Percentiles rank a stretch among this genome's conserved stretches.
These are phyloP conservation scores for Acer campestre DNA, from an alignment of 345 rosid genomes.

Conservation along the genomic window DNA sequence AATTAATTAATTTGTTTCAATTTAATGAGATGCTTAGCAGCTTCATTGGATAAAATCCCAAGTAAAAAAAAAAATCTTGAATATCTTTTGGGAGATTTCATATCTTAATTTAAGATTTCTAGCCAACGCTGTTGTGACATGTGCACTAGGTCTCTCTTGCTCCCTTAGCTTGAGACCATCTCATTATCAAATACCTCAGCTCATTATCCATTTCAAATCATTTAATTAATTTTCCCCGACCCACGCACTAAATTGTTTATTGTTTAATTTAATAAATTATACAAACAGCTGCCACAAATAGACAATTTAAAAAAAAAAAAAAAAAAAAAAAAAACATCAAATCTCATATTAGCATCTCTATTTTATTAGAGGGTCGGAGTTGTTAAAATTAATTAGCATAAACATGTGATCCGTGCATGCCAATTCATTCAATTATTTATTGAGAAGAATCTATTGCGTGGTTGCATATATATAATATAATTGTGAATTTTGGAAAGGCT, in stretches of 20 bases:
- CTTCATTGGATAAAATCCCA: neutral
- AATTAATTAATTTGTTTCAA: slow-evolving; percentile 3
- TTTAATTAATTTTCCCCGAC: neutral
- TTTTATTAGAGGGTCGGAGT: neutral
- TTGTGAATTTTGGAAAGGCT: neutral
- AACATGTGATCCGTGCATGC: slow-evolving; percentile 28
- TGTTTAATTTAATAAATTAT: neutral
- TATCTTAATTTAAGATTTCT: slow-evolving; percentile 8
- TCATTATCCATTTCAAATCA: slow-evolving; percentile 15
- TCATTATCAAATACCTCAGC: neutral
- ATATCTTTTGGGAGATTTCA: neutral
- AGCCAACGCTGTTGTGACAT: slow-evolving; percentile 8
- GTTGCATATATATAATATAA: neutral
- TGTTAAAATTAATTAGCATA: slow-evolving; percentile 9
- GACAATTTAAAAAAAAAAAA: neutral
- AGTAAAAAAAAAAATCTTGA: neutral
- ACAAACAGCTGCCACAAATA: neutral
- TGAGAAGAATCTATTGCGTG: slow-evolving; percentile 5
- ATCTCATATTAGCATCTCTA: neutral
- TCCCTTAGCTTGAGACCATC: slow-evolving; percentile 2
- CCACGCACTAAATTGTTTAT: slow-evolving; percentile 1
- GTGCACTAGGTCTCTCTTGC: slow-evolving; percentile 11
- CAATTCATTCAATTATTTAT: slow-evolving; percentile 1
- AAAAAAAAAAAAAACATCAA: neutral
- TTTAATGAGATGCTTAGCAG: slow-evolving; percentile 7